These are phyloP conservation scores for Ophiostoma quercus DNA, from an alignment of 2,329 filamentous ascomycete genomes.

Conservation along the genomic window DNA sequence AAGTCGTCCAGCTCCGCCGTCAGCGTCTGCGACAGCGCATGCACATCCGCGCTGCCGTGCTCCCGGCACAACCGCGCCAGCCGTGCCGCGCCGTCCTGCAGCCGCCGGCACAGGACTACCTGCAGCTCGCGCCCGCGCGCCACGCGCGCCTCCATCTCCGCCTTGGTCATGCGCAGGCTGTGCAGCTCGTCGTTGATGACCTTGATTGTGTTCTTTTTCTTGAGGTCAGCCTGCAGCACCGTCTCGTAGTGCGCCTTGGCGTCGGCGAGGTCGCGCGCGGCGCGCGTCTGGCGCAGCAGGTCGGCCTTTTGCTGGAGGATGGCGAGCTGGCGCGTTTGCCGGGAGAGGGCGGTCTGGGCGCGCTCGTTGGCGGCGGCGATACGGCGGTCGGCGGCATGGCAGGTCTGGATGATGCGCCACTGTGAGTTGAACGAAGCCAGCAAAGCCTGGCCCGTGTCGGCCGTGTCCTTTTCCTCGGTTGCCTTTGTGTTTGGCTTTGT, in stretches of 20 bases:
- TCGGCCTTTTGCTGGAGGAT: slow-evolving; percentile 11
- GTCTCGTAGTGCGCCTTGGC: slow-evolving; percentile 17
- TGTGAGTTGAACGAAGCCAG: slow-evolving; percentile 17
- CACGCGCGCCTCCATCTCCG: slow-evolving; percentile 19
- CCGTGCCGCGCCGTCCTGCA: slow-evolving; percentile 19
- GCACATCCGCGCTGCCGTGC: slow-evolving; percentile 8
- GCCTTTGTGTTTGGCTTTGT: not conserved
- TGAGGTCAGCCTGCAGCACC: slow-evolving; percentile 3
- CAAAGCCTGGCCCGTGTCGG: slow-evolving; percentile 1
- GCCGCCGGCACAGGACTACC: slow-evolving; percentile 19
- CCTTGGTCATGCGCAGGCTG: slow-evolving; percentile 20
- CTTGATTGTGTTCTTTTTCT: not conserved
- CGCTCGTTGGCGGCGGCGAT: slow-evolving; percentile 20
- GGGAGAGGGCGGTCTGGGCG: slow-evolving; percentile 9
- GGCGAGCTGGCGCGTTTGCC: slow-evolving; percentile 16
- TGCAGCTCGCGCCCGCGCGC: slow-evolving; percentile 17
- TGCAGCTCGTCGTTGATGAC: slow-evolving; percentile 29
- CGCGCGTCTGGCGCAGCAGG: not conserved
- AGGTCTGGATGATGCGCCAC: slow-evolving; percentile 15
- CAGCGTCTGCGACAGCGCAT: slow-evolving; percentile 12
- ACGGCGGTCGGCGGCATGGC: slow-evolving; percentile 13
- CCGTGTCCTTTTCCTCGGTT: not conserved
- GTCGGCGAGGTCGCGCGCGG: not conserved
- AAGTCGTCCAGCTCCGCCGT: not conserved
- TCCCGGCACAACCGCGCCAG: slow-evolving; percentile 20